Base-by-base conservation (phyloP, 2,329 filamentous ascomycete genomes). In the Clonostachys byssicola region DNA sequence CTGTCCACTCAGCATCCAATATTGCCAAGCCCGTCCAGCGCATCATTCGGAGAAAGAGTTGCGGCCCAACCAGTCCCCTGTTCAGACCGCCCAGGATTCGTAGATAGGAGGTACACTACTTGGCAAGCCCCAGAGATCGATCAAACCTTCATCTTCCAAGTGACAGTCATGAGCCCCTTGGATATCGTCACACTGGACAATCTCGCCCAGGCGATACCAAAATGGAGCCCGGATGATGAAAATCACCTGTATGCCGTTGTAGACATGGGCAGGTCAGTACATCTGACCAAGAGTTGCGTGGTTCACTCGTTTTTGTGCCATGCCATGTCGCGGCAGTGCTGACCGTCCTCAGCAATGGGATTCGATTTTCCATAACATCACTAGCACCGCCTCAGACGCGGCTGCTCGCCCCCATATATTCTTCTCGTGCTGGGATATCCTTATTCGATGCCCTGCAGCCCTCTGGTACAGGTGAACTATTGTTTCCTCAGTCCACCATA, bases 281-380 rank as follows among this genome's bases (percentile, higher is more conserved):
- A 9, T 34, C 8, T 17, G 8, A 30, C 23, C 23, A 30, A 30
- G 23, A 30, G 23, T 17, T 34, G 17, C 34, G 34, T 13, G 7
- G n/a, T 14, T n/a, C 36, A 10, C 14, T 34, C 23, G 8, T 40
- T 42, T 50, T 43, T 47, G 41, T 34, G 48, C 10, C 35, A 45
- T 49, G 46, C 49, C 44, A 45, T 46, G 47, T 34, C 45, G 49
- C 33, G n/a, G 10, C 18, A 35, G n/a, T 16, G 13, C 45, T 54
- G 16, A 56, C 18, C 30, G 10, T 43, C 38, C 9, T 16, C 54
- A 89, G 90, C 73, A 96, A 96, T 72, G 92, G 91, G 57, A 92
- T 96, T 58, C 89, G 92, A 47, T 95, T 95, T 73, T 92, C 89
- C 41, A 89, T 96, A 58, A 89, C 90, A 9, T 84, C 90, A 54